phyloP scores from a whole-genome alignment of 352 stramenopile genomes.

The Phytophthora aleatoria region DNA sequence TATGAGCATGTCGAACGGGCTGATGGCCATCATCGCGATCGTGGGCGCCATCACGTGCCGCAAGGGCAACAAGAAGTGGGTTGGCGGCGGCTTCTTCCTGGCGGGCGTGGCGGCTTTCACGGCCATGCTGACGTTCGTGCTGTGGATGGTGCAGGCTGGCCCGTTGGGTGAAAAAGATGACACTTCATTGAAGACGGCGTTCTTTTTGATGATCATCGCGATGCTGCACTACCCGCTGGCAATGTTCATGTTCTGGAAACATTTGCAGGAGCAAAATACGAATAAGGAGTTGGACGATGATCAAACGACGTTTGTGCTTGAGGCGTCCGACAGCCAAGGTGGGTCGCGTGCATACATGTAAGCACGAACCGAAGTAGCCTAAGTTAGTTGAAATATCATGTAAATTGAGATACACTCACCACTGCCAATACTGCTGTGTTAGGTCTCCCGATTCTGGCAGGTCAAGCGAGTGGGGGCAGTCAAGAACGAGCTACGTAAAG shows the following conservation, averaged over 20 bases:
- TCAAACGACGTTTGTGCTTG: conserved; percentile 19
- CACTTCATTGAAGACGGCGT: conserved; percentile 49
- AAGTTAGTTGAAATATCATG: conserved; percentile 5
- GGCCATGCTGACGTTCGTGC: conserved; percentile 27
- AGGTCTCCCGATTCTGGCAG: no score
- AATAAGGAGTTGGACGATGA: conserved; percentile 10
- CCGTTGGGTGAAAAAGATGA: conserved; percentile 59
- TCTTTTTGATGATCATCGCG: conserved; percentile 64
- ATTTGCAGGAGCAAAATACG: conserved; percentile 19
- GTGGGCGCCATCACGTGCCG: conserved; percentile 59
- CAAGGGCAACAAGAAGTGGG: conserved; percentile 26
- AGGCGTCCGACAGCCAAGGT: conserved; percentile 18
- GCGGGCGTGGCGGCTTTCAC: conserved; percentile 14
- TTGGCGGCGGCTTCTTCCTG: conserved; percentile 27
- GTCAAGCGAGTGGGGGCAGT: no score
- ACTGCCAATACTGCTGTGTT: no score
- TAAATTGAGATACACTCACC: conserved; percentile 5
- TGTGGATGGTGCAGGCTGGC: conserved; percentile 56
- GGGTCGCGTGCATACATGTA: conserved; percentile 26
- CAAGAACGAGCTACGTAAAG: no score
- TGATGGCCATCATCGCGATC: conserved; percentile 56
- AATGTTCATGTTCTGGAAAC: conserved; percentile 37
- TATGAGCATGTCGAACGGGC: conserved; percentile 41
- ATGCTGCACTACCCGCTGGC: conserved; percentile 56
- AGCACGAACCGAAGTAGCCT: background rate